Base-by-base conservation (phyloP, 2,329 filamentous ascomycete species). In the Immersiporthe knoxdaviesiana region DNA sequence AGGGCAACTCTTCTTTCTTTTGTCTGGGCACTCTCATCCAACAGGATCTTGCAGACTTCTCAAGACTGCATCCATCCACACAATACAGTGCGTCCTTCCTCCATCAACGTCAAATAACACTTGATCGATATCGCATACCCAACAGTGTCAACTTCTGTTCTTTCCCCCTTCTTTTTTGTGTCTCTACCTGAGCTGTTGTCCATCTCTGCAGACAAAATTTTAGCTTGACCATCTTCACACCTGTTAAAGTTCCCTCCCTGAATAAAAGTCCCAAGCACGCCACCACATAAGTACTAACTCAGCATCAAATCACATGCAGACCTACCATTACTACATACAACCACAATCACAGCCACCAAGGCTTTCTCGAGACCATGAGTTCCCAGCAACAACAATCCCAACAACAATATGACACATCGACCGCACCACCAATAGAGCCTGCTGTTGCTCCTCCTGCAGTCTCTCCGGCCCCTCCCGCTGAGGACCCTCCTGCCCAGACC, bases 381-480 rank as follows among this genome's bases (percentile, higher is more conserved):
- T 37, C 32, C 37, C 39, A 41, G 50, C 41, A 44, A 18, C 3
- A n/a, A n/a, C 44, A 21, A 47, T 18, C 18, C 4, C 41, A n/a
- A n/a, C 18, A 47, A 47, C 44, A 47, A 10, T 16, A 39, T 8
- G 16, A 32, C 12, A 12, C 21, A 16, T 30, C 12, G 41, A 18
- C 41, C 14, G 21, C 39, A 30, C 60, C n/a, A 8, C 37, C 61
- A 30, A 44, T 18, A 30, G 61, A 18, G 11, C 27, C 21, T 37
- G 35, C 21, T 47, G 65, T 56, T 35, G 35, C 35, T 35, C 35
- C 35, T 62, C 41, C 58, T 44, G n/a, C 58, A 63, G 58, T 27
- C 16, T 18, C 37, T 41, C 54, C 54, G 7, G 44, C 56, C 18
- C 56, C 56, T 59, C 41, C 41, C 12, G 27, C 37, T 21, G 16